phyloP scores from a whole-genome alignment of 768 basidiomycete genomes.

The Saitozyma sp. region DNA sequence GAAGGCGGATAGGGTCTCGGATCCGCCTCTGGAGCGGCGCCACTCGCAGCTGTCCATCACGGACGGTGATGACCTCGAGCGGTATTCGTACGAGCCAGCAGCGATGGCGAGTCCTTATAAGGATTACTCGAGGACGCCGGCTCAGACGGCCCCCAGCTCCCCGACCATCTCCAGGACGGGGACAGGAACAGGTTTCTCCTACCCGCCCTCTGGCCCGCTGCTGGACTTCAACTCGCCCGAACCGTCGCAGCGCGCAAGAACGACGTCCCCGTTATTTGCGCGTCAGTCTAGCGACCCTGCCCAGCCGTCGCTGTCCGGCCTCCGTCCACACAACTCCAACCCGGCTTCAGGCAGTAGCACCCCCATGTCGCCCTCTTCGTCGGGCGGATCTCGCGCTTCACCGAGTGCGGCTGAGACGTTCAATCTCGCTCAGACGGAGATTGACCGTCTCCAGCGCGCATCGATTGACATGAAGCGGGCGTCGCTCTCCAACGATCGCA shows the following conservation, averaged over 20 bases:
- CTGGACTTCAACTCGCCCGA: too few species aligned
- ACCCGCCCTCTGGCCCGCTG: too few species aligned
- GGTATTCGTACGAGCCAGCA: slow-evolving; percentile 5
- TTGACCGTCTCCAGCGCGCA: slow-evolving; percentile 19
- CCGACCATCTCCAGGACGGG: slow-evolving; percentile 3
- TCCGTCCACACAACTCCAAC: neutral
- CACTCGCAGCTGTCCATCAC: neutral
- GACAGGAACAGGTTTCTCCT: neutral
- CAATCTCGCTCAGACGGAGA: slow-evolving; percentile 22
- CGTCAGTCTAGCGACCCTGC: slow-evolving; percentile 7
- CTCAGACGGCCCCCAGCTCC: neutral
- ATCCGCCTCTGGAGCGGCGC: neutral
- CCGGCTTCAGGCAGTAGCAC: slow-evolving; percentile 4
- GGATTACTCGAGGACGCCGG: slow-evolving; percentile 1
- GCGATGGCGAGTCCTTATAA: slow-evolving; percentile 4
- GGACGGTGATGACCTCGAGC: slow-evolving; percentile 6
- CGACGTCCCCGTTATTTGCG: neutral
- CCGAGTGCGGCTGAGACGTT: slow-evolving; percentile 18
- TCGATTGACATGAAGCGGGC: slow-evolving; percentile 31
- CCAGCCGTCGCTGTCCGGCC: neutral
- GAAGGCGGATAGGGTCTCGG: slow-evolving; percentile 4
- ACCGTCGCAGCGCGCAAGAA: neutral
- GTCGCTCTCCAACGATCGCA: neutral
- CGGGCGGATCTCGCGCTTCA: slow-evolving; percentile 12
- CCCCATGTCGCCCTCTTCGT: slow-evolving; percentile 5